Conservation (phyloP, 768 basidiomycete genomes). For the Lenzites betulinus region DNA sequence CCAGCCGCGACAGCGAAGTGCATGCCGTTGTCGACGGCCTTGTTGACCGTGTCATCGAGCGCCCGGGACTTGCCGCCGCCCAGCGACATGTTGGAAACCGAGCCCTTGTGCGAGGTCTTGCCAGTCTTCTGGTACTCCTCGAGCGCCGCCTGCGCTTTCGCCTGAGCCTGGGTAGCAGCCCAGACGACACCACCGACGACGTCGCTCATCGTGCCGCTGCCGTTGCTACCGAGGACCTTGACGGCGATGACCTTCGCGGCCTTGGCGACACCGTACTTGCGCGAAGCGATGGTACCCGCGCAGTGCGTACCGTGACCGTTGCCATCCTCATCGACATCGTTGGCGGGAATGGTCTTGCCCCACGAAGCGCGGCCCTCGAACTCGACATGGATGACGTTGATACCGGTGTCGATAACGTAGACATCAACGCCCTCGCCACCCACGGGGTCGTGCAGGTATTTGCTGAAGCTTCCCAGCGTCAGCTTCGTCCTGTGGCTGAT, state of each 20-base stretch:
- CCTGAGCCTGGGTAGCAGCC: slow-evolving; percentile 58
- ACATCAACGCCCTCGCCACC: slow-evolving; percentile 97
- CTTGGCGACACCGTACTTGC: slow-evolving; percentile 96
- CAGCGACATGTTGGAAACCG: slow-evolving; percentile 96
- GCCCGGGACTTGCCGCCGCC: slow-evolving; percentile 91
- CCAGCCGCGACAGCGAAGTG: slow-evolving; percentile 97
- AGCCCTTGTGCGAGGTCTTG: slow-evolving; percentile 86
- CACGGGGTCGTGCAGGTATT: slow-evolving; percentile 67
- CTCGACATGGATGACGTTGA: slow-evolving; percentile 82
- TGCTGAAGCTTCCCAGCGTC: slow-evolving; percentile 77
- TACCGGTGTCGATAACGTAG: slow-evolving; percentile 86
- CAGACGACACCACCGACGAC: slow-evolving; percentile 87
- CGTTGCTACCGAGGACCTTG: slow-evolving; percentile 93
- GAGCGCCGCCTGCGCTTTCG: slow-evolving; percentile 60
- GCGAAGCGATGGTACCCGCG: slow-evolving; percentile 94
- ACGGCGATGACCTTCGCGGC: slow-evolving; percentile 85
- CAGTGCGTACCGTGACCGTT: slow-evolving; percentile 97
- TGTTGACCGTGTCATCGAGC: slow-evolving; percentile 84
- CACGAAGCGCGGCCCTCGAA: slow-evolving; percentile 89
- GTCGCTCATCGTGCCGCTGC: slow-evolving; percentile 93
- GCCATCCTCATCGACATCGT: slow-evolving; percentile 85
- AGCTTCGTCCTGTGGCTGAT: slow-evolving; percentile 85
- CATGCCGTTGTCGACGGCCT: slow-evolving; percentile 78
- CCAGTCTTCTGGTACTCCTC: slow-evolving; percentile 73
- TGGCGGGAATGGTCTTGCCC: slow-evolving; percentile 89